Evolutionary conservation across 768 basidiomycete genomes (phyloP).

Genomic region (Tubosaeta sp.): DNA sequence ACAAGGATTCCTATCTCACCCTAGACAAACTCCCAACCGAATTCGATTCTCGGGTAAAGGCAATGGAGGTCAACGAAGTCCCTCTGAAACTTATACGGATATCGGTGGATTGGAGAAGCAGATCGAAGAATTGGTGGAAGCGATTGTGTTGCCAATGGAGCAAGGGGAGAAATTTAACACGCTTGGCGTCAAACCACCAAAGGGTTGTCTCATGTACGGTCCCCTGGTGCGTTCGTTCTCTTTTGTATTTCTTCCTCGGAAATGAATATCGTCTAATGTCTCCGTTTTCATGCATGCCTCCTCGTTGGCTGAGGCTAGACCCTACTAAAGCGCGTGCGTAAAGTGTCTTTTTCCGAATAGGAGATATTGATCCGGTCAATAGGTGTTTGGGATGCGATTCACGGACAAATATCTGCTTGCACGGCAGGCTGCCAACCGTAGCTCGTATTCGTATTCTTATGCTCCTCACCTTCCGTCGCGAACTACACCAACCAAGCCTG

Average conservation of each 20-base stretch:
- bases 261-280: no score
- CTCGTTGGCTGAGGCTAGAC: slow-evolving; percentile 67
- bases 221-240: slow-evolving; percentile 72
- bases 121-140: slow-evolving; percentile 97
- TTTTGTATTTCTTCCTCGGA: not conserved
- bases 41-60: slow-evolving; percentile 97
- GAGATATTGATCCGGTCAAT: slow-evolving; percentile 7
- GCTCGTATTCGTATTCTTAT: slow-evolving; percentile 51
- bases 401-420: slow-evolving; percentile 92
- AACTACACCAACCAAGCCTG: slow-evolving; percentile 38
- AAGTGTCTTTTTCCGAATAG: not conserved
- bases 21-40: slow-evolving; percentile 94
- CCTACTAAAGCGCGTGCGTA: slow-evolving; percentile 73
- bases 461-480: slow-evolving; percentile 44
- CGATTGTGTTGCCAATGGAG: slow-evolving; percentile 97
- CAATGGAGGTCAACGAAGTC: slow-evolving; percentile 99
- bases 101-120: slow-evolving; percentile 99
- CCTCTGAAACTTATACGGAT: slow-evolving; percentile 95
- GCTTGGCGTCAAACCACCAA: slow-evolving; percentile 95
- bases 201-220: slow-evolving; percentile 98
- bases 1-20: slow-evolving; percentile 98
- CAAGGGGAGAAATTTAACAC: slow-evolving; percentile 98
- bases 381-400: slow-evolving; percentile 95
- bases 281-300: slow-evolving; percentile 73
- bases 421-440: slow-evolving; percentile 54